These are phyloP conservation scores for Flaveria trinervia DNA, from an alignment of 129 eudicot species.

Conservation along the genomic window DNA sequence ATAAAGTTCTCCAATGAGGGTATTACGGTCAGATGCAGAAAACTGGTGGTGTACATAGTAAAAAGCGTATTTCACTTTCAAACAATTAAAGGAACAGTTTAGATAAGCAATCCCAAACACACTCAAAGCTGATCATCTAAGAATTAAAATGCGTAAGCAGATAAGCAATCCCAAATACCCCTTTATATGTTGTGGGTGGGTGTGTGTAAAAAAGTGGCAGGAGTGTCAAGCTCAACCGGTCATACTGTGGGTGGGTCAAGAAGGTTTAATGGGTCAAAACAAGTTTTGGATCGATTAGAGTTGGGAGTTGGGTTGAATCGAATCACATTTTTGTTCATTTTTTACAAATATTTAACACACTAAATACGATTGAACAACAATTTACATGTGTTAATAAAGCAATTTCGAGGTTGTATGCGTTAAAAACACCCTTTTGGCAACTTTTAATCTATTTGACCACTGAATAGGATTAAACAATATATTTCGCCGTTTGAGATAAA, in stretches of 20 bases:
- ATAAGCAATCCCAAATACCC: not conserved
- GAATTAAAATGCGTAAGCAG: not conserved
- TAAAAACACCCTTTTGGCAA: not conserved
- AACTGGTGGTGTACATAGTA: constrained; percentile 4
- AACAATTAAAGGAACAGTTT: not conserved
- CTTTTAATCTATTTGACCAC: not conserved
- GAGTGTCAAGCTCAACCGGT: not conserved
- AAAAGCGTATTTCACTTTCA: not conserved
- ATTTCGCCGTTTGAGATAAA: not conserved
- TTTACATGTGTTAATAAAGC: not conserved
- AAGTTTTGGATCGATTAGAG: not conserved
- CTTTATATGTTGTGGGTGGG: not conserved
- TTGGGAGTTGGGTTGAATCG: not conserved
- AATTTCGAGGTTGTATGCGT: not conserved
- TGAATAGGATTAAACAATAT: not conserved
- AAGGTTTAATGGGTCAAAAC: not conserved
- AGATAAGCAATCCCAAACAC: not conserved
- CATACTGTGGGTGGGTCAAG: not conserved
- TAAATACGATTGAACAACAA: not conserved
- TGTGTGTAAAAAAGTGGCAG: not conserved
- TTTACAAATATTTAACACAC: not conserved
- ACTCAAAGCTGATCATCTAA: not conserved
- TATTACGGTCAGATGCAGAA: not conserved
- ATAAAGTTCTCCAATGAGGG: not conserved
- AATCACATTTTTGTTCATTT: not conserved